Percentiles rank a stretch among this genome's conserved stretches.
phyloP scores from a whole-genome alignment of 2,329 filamentous ascomycete genomes.

The Fusarium secorum region DNA sequence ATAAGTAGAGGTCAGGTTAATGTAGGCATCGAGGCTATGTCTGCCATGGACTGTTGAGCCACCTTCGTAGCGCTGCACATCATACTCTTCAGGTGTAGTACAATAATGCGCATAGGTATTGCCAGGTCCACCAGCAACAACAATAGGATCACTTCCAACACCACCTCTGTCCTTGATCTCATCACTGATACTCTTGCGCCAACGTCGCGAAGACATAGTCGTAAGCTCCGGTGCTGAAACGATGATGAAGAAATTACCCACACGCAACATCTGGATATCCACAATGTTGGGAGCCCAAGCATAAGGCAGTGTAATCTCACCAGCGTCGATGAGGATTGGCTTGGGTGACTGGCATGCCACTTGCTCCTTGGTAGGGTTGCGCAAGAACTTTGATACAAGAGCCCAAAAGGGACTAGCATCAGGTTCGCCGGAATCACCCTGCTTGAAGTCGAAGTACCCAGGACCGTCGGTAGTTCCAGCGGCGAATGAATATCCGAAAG shows the following conservation, averaged over 20 bases:
- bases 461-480: conserved; percentile 8
- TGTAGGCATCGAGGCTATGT: conserved; percentile 1
- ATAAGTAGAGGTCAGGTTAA: background rate
- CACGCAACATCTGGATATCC: conserved; percentile 5
- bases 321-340: conserved; percentile 1
- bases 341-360: background rate
- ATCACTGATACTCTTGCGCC: background rate
- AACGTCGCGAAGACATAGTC: conserved; percentile 5
- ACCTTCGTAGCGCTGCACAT: conserved; percentile 4
- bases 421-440: background rate
- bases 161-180: background rate
- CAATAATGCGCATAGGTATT: conserved; percentile 10
- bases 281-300: conserved; percentile 10
- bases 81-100: conserved; percentile 5
- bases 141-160: background rate
- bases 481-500: background rate
- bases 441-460: conserved; percentile 12
- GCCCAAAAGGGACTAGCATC: conserved; percentile 8
- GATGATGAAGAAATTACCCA: conserved; percentile 5
- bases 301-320: background rate
- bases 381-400: background rate
- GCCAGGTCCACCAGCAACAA: background rate
- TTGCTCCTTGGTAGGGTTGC: conserved; percentile 1
- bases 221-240: background rate
- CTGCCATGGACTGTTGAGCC: background rate